Evolutionary conservation across 176 grass and related monocot genomes (phyloP).

Genomic region (Oryza rufipogon): DNA sequence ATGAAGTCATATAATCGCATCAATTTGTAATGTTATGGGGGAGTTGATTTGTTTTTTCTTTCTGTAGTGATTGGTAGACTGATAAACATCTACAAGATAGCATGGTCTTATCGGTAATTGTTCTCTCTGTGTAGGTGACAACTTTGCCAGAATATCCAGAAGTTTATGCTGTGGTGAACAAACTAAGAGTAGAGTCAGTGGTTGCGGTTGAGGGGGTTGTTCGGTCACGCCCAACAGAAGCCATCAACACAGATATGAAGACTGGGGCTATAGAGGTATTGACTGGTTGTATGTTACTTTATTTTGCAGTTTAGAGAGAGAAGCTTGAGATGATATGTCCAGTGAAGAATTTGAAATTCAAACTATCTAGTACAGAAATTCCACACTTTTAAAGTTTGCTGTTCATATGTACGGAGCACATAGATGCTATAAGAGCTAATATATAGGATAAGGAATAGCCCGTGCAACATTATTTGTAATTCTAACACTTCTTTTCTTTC

Average conservation of each 20-base stretch:
- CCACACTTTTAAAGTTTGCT: neutral
- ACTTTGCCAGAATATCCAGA: slow-evolving; percentile 77
- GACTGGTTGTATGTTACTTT: neutral
- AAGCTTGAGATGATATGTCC: slow-evolving; percentile 1
- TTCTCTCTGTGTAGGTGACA: slow-evolving; percentile 57
- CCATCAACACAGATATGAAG: slow-evolving; percentile 88
- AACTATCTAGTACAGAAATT: neutral
- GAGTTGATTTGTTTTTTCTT: neutral
- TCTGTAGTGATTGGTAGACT: neutral
- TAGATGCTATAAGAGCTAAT: neutral
- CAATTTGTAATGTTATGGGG: neutral
- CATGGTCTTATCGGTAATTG: neutral
- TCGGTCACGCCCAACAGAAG: slow-evolving; percentile 55
- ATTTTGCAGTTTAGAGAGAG: neutral
- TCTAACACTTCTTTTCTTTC: neutral
- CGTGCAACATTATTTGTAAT: neutral
- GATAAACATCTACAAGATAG: neutral
- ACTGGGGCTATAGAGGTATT: slow-evolving; percentile 90
- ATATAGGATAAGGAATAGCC: neutral
- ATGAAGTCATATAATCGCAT: neutral
- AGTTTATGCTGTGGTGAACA: slow-evolving; percentile 69
- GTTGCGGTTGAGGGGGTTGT: slow-evolving; percentile 80
- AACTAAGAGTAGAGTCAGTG: slow-evolving; percentile 90
- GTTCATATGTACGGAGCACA: slow-evolving; percentile 12
- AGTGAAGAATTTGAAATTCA: slow-evolving; percentile 9